These are phyloP conservation scores for Exophiala viscosa DNA, from an alignment of 2,329 filamentous ascomycete species.

Conservation along the genomic window DNA sequence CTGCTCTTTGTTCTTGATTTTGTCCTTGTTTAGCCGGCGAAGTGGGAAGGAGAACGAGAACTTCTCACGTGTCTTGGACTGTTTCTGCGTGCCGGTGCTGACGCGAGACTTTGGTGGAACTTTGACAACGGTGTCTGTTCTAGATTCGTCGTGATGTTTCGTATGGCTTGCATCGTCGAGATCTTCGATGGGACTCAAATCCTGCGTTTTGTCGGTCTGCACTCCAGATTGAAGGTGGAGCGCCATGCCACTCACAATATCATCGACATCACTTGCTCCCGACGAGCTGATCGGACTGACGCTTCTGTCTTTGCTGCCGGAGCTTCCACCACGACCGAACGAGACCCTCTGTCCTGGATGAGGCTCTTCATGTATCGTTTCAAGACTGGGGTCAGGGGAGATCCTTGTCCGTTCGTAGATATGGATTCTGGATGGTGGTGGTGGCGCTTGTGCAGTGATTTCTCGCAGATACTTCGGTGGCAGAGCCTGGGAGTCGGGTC, in stretches of 20 bases:
- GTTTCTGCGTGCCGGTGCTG: not conserved
- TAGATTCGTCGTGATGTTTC: not conserved
- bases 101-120: not conserved
- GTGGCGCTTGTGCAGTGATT: not conserved
- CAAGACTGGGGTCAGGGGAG: conserved; percentile 10
- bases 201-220: not conserved
- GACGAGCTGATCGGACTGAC: not conserved
- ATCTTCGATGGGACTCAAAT: not conserved
- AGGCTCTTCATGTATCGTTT: conserved; percentile 18
- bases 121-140: not conserved
- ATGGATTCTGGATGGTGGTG: conserved; percentile 5
- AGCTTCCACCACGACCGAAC: conserved; percentile 1
- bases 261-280: not conserved
- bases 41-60: conserved; percentile 15
- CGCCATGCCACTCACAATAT: not conserved
- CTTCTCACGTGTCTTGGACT: not conserved
- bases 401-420: conserved; percentile 4
- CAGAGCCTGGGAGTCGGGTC: not conserved
- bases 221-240: not conserved
- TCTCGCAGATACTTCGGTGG: not conserved
- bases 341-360: conserved; percentile 11
- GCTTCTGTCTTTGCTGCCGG: not conserved
- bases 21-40: conserved; percentile 5
- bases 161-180: not conserved
- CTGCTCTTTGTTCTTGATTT: not conserved